Evolutionary conservation across 306 rosid species (phyloP), one percentile per base, ranked within the genome.

Genomic region (Hippophae rhamnoides): DNA sequence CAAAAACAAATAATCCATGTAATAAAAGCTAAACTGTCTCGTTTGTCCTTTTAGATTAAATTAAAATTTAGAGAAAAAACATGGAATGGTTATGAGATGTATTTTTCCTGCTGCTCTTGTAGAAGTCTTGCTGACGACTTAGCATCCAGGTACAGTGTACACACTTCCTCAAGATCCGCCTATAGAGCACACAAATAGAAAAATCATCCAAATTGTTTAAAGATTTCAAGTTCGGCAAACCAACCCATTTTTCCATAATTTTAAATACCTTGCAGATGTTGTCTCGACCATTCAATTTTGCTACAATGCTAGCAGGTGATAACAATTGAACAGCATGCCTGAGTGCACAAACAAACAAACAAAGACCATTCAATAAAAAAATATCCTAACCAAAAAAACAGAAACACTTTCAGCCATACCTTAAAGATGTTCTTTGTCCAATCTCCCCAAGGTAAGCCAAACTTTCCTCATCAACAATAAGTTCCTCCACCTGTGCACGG

Each of bases 211-310:
- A 31, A 4, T 31, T 31, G 38, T 31, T 31, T 1, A 31, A 31
- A 0, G 5, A 31, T 31, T 31, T 31, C 3, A 31, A 31, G 5
- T 31, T 31, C 38, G 38, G 38, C 38, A 31, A 31, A 31, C 38
- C 38, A 31, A 31, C 38, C 38, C 38, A 31, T 31, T 31, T 31
- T 57, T 60, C 54, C 43, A 57, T 61, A 69, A 46, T 66, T 12
- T 48, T 68, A 26, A 47, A 50, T 77, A 93, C 99, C 99, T 84
- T 88, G 95, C 88, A 73, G 56, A 93, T 85, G 62, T 53, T 79
- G 58, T 93, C 99, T 55, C 99, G 81, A 55, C 97, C 97, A 49
- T 85, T 88, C 92, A 84, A 86, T 78, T 86, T 88, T n/a, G 97
- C 86, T 53, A 93, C 80, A 49, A 93, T 64, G 63, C 99, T 90